These are phyloP conservation scores for Colletotrichum neosansevieriae DNA, from an alignment of 2,329 filamentous ascomycete genomes.

Conservation along the genomic window DNA sequence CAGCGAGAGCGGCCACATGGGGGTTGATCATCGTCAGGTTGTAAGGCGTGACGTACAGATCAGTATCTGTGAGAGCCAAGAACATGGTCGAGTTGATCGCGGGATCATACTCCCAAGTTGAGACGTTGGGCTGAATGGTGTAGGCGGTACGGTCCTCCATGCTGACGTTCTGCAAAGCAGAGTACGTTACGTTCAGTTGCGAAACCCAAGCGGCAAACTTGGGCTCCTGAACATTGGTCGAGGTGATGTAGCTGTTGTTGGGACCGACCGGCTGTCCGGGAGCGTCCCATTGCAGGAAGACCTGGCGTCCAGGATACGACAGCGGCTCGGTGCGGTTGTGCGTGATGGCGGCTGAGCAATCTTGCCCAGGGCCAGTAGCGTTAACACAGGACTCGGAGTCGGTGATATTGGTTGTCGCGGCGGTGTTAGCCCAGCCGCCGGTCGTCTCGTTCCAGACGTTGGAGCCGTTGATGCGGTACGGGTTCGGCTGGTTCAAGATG, in stretches of 20 bases:
- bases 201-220: slow-evolving; percentile 80
- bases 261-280: slow-evolving; percentile 79
- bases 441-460: slow-evolving; percentile 73
- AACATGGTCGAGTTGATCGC: slow-evolving; percentile 85
- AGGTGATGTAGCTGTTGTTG: slow-evolving; percentile 85
- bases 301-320: slow-evolving; percentile 78
- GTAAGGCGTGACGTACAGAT: slow-evolving; percentile 79
- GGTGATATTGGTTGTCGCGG: slow-evolving; percentile 60
- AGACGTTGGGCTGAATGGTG: slow-evolving; percentile 79
- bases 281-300: slow-evolving; percentile 79
- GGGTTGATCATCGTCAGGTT: slow-evolving; percentile 81
- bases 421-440: slow-evolving; percentile 68
- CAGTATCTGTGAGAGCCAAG: slow-evolving; percentile 77
- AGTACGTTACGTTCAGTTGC: slow-evolving; percentile 82
- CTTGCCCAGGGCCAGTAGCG: slow-evolving; percentile 63
- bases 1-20: slow-evolving; percentile 78
- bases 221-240: slow-evolving; percentile 68
- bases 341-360: slow-evolving; percentile 74
- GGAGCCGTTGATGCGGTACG: slow-evolving; percentile 74
- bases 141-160: slow-evolving; percentile 64
- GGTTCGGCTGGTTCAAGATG: slow-evolving; percentile 82
- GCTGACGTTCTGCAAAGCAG: slow-evolving; percentile 67
- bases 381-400: slow-evolving; percentile 67
- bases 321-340: slow-evolving; percentile 79
- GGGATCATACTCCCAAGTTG: slow-evolving; percentile 76